phyloP scores from a whole-genome alignment of 2,329 filamentous ascomycete genomes.

The Aspergillus aculeatus region DNA sequence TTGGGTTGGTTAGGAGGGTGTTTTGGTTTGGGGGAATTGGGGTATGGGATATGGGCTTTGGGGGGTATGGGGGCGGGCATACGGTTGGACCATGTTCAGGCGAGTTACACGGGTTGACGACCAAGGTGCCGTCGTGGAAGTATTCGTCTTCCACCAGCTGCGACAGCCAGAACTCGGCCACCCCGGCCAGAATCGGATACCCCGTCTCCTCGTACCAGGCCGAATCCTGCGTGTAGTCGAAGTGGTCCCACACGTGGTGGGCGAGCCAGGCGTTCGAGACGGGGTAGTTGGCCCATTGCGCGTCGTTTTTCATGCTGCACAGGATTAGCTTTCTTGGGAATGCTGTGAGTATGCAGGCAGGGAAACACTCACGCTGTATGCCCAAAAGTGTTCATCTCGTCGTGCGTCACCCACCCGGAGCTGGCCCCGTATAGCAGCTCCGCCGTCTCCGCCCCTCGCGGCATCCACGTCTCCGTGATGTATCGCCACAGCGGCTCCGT shows the following conservation, averaged over 20 bases:
- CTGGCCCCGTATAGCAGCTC: conserved; percentile 52
- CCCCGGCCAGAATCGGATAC: conserved; percentile 55
- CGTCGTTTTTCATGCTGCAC: conserved; percentile 44
- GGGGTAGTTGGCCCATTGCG: conserved; percentile 38
- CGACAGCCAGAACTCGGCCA: conserved; percentile 57
- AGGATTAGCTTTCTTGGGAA: not conserved
- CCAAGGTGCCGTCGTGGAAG: conserved; percentile 52
- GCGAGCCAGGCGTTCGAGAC: conserved; percentile 58
- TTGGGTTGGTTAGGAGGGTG: not conserved
- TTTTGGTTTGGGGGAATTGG: not conserved
- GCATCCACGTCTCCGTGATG: conserved; percentile 55
- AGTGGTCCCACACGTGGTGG: conserved; percentile 59
- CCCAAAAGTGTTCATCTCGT: conserved; percentile 60
- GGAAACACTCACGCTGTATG: conserved; percentile 43
- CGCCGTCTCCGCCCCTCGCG: conserved; percentile 55
- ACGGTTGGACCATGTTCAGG: conserved; percentile 55
- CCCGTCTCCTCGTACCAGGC: conserved; percentile 48
- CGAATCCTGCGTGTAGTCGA: conserved; percentile 52
- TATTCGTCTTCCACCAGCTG: conserved; percentile 53
- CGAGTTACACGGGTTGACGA: conserved; percentile 60
- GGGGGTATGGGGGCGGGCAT: no score
- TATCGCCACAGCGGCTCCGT: conserved; percentile 53
- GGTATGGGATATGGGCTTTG: not conserved
- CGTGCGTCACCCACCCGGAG: conserved; percentile 55
- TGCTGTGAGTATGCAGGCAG: no score